Evolutionary conservation across 176 grass and related monocot genomes (phyloP), one percentile per base, ranked within the genome.

Genomic region (Cenchrus americanus): DNA sequence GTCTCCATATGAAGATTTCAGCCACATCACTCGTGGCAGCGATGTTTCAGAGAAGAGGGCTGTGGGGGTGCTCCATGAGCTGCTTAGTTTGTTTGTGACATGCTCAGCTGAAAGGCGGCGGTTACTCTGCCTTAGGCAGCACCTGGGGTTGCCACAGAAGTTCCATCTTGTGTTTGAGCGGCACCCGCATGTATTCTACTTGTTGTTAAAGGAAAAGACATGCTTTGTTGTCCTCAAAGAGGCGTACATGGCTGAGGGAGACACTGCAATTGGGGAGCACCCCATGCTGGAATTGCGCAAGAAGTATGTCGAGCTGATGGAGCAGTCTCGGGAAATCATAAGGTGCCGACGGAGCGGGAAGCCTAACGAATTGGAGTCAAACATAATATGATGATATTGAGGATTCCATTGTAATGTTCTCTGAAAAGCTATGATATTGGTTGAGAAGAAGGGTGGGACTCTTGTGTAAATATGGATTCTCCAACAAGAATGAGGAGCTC

Each of bases 211-310:
- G 89, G 86, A 88, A 42, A 97, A 97, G 32, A 85, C 89, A 10
- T 94, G 92, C 68, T 94, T 94, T 84, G 87, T 86, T 86, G 85
- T 97, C 58, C 94, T 97, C 81, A 97, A 97, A 79, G 94, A 97
- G 57, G 89, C 91, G 23, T 97, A 97, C 84, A 79, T 74, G 79
- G 85, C 83, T 73, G 71, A 80, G 22, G 84, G 64, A 83, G 76
- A 74, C 14, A 88, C 87, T 6, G 42, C 72, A 14, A 79, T 94
- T 19, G 61, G 82, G 46, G 84, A 66, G 32, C 94, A 97, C 59
- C 94, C 91, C 2, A 80, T 97, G 80, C 69, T 97, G 13, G 77
- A 79, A 44, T 83, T 92, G 76, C 84, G 82, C 69, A 88, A 87
- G 66, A 86, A 90, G 44, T 94, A 97, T 88, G 77, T 83, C 4